Evolutionary conservation across 2,329 filamentous ascomycete genomes (phyloP).

Genomic region (Diplodia intermedia): DNA sequence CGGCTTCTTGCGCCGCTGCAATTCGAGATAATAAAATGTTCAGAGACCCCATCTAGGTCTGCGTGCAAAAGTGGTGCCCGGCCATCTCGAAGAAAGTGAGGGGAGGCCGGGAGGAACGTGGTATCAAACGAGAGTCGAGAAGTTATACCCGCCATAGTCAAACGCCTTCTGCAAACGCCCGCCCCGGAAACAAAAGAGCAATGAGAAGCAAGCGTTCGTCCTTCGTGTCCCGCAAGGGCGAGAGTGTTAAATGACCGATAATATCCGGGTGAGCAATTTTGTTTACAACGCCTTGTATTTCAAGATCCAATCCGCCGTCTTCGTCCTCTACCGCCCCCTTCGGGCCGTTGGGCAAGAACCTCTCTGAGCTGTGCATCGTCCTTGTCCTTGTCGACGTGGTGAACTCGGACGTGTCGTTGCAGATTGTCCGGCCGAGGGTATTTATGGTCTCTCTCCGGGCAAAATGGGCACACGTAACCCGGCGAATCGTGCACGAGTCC

Average conservation of each 20-base stretch:
- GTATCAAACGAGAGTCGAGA: constrained; percentile 28
- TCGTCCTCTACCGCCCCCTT: constrained; percentile 82
- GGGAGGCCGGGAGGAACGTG: background rate
- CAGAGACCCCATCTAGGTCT: constrained; percentile 1
- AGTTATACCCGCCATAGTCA: constrained; percentile 4
- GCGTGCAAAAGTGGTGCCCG: constrained; percentile 1
- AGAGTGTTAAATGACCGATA: constrained; percentile 10
- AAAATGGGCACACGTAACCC: constrained; percentile 96
- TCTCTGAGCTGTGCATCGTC: constrained; percentile 82
- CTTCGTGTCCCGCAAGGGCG: background rate
- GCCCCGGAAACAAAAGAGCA: background rate
- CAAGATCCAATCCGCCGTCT: constrained; percentile 66
- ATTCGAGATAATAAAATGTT: background rate
- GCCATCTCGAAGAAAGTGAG: background rate
- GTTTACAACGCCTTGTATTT: background rate
- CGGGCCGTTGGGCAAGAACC: constrained; percentile 83
- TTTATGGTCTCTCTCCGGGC: constrained; percentile 88
- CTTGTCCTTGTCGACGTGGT: constrained; percentile 88
- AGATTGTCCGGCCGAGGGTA: constrained; percentile 96
- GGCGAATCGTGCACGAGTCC: constrained; percentile 93
- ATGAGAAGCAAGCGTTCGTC: constrained; percentile 10
- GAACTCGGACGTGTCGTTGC: constrained; percentile 91
- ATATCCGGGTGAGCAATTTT: constrained; percentile 12
- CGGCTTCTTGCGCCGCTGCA: background rate
- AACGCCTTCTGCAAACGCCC: constrained; percentile 27